A percentile compares a stretch with the other conserved stretches of the same genome.
These are phyloP conservation scores for Anisodus tanguticus DNA, from an alignment of 257 asterid genomes.

Conservation along the genomic window DNA sequence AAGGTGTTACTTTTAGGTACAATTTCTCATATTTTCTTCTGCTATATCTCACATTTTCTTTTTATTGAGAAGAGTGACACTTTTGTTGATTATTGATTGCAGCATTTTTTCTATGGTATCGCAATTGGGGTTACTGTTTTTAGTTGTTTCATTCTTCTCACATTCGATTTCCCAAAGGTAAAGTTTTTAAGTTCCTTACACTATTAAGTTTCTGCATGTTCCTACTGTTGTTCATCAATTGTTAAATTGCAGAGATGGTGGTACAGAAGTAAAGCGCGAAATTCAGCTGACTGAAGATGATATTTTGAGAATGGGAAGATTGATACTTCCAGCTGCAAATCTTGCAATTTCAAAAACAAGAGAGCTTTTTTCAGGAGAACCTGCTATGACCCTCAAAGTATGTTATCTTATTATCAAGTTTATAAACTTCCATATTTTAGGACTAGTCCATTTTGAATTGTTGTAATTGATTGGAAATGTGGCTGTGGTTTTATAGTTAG, in stretches of 20 bases:
- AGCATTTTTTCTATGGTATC: slow-evolving; percentile 83
- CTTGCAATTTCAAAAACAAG: slow-evolving; percentile 60
- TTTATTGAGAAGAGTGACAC: neutral
- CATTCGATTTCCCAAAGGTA: slow-evolving; percentile 77
- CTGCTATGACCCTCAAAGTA: slow-evolving; percentile 90
- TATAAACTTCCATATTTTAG: neutral
- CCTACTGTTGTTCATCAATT: neutral
- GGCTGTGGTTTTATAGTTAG: slow-evolving; percentile 50
- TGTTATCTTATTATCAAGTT: neutral
- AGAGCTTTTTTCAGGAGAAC: slow-evolving; percentile 88
- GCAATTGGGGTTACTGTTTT: slow-evolving; percentile 72
- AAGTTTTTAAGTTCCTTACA: neutral
- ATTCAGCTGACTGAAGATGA: slow-evolving; percentile 75
- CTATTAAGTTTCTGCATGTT: neutral
- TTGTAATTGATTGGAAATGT: neutral
- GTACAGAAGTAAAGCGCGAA: slow-evolving; percentile 43
- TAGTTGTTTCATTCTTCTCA: slow-evolving; percentile 76
- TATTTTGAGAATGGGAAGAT: slow-evolving; percentile 61
- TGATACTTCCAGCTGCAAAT: slow-evolving; percentile 81
- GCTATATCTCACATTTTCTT: no score
- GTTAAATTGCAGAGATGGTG: slow-evolving; percentile 47
- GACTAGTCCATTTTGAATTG: neutral
- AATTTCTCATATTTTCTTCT: neutral
- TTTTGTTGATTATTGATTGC: slow-evolving; percentile 31
- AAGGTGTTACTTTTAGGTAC: slow-evolving; percentile 73